A percentile compares a stretch with the other conserved stretches of the same genome.
phyloP scores from a whole-genome alignment of 1,284 basidiomycete species.

The Acaromyces ingoldii region DNA sequence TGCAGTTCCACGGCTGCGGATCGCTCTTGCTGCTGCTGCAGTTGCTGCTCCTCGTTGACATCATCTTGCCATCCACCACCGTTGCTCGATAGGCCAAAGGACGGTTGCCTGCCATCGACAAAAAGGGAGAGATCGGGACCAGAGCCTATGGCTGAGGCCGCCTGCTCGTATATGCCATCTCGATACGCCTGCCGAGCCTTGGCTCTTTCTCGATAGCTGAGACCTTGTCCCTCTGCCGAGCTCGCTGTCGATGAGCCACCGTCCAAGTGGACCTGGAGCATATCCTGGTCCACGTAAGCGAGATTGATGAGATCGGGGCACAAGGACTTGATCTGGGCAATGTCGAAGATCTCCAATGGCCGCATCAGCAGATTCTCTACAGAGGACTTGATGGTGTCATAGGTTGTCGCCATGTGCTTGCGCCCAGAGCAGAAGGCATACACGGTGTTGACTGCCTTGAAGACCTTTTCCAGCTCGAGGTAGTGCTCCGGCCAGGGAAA shows the following conservation, averaged over 20 bases:
- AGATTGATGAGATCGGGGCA: conserved; percentile 76
- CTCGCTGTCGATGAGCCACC: conserved; percentile 8
- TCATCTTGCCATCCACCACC: conserved; percentile 4
- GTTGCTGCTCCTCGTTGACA: not conserved
- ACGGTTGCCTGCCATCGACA: no score
- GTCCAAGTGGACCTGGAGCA: conserved; percentile 61
- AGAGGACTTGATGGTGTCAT: conserved; percentile 68
- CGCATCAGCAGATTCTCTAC: conserved; percentile 72
- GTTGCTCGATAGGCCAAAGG: not conserved
- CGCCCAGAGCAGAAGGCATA: conserved; percentile 79
- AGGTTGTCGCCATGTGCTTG: conserved; percentile 75
- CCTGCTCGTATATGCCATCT: no score
- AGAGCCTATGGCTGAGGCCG: no score
- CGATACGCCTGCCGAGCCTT: no score
- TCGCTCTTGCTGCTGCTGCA: not conserved
- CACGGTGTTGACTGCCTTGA: conserved; percentile 80
- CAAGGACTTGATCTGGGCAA: conserved; percentile 83
- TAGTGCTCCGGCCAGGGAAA: conserved; percentile 52
- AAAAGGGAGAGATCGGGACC: no score
- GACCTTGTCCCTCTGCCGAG: not conserved
- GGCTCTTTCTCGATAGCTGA: not conserved
- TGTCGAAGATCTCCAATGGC: conserved; percentile 69
- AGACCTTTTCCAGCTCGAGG: conserved; percentile 51
- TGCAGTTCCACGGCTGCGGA: not conserved
- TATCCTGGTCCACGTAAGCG: conserved; percentile 68